Evolutionary conservation across 2,329 filamentous ascomycete species (phyloP).

Genomic region (Dactylonectria estremocensis): DNA sequence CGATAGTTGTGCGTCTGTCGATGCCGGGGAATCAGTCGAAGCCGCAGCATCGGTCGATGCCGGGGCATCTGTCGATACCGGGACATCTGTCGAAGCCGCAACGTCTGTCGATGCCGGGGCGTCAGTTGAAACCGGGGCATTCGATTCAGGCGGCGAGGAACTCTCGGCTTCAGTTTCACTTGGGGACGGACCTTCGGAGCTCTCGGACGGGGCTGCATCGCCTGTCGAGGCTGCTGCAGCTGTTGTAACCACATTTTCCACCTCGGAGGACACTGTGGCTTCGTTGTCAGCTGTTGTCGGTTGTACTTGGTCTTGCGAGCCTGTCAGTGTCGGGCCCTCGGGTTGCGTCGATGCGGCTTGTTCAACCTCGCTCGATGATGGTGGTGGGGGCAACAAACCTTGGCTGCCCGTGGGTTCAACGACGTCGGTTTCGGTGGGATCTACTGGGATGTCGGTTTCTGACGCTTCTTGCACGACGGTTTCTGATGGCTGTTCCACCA

Average conservation of each 20-base stretch:
- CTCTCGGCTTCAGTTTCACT: neutral
- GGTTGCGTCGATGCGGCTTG: neutral
- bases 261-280: neutral
- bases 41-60: neutral
- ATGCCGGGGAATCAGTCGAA: neutral
- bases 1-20: constrained; percentile 13
- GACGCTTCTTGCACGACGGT: neutral
- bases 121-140: neutral
- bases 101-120: neutral
- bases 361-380: constrained; percentile 7
- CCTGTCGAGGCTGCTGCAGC: neutral
- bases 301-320: neutral
- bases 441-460: constrained; percentile 2
- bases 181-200: constrained; percentile 8
- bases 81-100: too few species aligned
- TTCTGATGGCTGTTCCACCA: constrained; percentile 5
- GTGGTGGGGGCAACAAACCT: neutral
- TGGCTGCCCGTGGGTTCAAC: neutral
- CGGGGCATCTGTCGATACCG: neutral
- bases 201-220: constrained; percentile 13
- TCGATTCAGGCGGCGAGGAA: neutral
- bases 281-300: neutral
- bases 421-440: neutral
- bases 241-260: neutral
- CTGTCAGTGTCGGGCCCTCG: neutral